Evolutionary conservation across 1,284 basidiomycete genomes (phyloP), one percentile per base, ranked within the genome.

Genomic region (Anthracocystis walkeri): DNA sequence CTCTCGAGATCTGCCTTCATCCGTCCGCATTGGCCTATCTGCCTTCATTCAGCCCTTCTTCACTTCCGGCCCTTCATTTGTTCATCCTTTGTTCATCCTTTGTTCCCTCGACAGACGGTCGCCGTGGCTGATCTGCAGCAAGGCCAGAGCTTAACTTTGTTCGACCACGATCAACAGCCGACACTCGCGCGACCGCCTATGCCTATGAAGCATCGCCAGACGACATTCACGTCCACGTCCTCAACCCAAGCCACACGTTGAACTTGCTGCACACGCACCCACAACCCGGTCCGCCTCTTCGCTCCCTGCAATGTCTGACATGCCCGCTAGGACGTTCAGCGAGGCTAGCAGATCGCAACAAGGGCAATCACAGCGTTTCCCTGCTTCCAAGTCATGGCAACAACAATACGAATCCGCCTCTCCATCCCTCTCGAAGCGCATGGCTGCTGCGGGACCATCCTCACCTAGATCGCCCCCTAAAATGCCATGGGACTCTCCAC

Each of bases 261-360:
- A 45, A 12, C 8, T 23, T 61, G 45, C 25, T 41, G 21, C 16
- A 40, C 21, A 25, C 51, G 38, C 49, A 23, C 45, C 53, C 20
- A 21, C 46, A n/a, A 11, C 7, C 42, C 12, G 21, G 20, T 42
- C 42, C 27, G 25, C 27, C 21, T 46, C 23, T 27, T 38, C 12
- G 18, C 29, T 38, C 7, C 11, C 61, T 41, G 61, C 67, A 52
- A 70, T 70, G 67, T 70, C 67, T 42, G 57, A 49, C 52, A 56
- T 65, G 62, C 62, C 68, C 35, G 62, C 54, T 55, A 27, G 49
- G 16, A 65, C 45, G 35, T 49, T 62, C n/a, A 54, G 58, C 62
- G 58, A 65, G 58, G 55, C 51, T 38, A 58, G 59, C 25, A 51
- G 55, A 51, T 33, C 54, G 33, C 62, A 61, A n/a, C 62, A 57